Conservation (phyloP, 2,329 filamentous ascomycete genomes). For the Didymella exigua region DNA sequence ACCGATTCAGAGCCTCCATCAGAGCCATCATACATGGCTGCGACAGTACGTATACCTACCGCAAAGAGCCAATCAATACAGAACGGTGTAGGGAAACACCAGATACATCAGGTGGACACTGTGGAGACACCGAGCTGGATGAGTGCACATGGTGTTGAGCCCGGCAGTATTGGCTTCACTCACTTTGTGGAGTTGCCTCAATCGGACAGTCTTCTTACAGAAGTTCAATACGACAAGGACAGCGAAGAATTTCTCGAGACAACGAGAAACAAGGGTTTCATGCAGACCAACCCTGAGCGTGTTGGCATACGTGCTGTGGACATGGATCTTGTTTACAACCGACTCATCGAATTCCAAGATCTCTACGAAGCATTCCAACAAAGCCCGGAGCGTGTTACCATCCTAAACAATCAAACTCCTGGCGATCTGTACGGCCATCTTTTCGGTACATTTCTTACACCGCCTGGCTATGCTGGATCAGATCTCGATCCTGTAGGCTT, state of each 20-base stretch:
- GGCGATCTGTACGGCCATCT: constrained; percentile 57
- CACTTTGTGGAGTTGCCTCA: constrained; percentile 70
- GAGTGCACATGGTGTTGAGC: constrained; percentile 72
- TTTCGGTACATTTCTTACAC: constrained; percentile 52
- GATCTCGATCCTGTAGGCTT: constrained; percentile 64
- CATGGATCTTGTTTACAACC: constrained; percentile 41
- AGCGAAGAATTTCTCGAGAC: constrained; percentile 35
- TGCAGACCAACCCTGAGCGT: constrained; percentile 46
- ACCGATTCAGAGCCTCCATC: constrained; percentile 55
- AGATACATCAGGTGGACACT: constrained; percentile 41
- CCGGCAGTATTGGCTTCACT: constrained; percentile 71
- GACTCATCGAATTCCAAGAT: constrained; percentile 53
- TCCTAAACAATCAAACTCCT: constrained; percentile 56
- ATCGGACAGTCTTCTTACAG: constrained; percentile 63
- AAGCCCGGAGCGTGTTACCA: constrained; percentile 61
- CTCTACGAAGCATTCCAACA: constrained; percentile 59
- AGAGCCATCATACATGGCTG: constrained; percentile 47
- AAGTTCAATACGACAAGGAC: constrained; percentile 35
- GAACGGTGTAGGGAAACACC: constrained; percentile 25
- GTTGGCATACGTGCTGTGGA: constrained; percentile 47
- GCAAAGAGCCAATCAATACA: constrained; percentile 17
- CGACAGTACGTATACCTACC: constrained; percentile 37
- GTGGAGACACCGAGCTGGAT: constrained; percentile 71
- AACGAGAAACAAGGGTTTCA: constrained; percentile 53
- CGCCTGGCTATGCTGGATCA: constrained; percentile 49